A percentile compares a stretch with the other conserved stretches of the same genome.
Evolutionary conservation across 1,139 yeast species (phyloP).

Genomic region (Geotrichum phurueaensis): DNA sequence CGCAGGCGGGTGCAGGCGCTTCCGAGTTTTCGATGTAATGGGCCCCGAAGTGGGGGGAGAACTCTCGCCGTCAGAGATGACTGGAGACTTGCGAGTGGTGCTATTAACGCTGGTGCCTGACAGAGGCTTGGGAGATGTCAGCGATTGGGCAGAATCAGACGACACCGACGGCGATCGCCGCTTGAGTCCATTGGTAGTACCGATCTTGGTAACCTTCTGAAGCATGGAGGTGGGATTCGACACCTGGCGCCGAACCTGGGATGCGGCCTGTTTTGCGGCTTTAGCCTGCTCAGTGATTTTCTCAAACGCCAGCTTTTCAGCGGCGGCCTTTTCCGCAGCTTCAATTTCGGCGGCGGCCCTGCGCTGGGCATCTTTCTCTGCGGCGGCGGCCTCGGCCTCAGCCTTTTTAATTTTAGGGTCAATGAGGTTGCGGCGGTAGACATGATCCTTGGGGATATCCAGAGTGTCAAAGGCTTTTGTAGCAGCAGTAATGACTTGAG

Average conservation of each 20-base stretch:
- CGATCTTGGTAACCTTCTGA: conserved; percentile 8
- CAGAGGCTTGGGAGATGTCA: background rate
- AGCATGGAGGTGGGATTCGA: conserved; percentile 1
- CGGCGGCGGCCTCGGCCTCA: conserved; percentile 12
- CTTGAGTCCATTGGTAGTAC: background rate
- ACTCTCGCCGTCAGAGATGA: background rate
- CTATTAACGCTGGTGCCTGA: background rate
- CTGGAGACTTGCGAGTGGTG: background rate
- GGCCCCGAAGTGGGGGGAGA: background rate
- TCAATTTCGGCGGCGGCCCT: conserved; percentile 12
- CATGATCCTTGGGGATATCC: conserved; percentile 29
- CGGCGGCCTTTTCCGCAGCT: conserved; percentile 13
- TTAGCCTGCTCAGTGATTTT: background rate
- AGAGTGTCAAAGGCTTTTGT: conserved; percentile 33
- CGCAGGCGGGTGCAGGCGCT: background rate
- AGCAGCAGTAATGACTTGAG: conserved; percentile 30
- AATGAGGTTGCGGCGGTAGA: conserved; percentile 30
- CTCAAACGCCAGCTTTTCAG: conserved; percentile 11
- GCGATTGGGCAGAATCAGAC: background rate
- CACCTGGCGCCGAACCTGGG: background rate
- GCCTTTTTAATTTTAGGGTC: conserved; percentile 30
- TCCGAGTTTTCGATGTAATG: background rate
- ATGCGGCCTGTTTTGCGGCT: background rate
- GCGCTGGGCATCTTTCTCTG: conserved; percentile 7
- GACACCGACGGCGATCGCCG: conserved; percentile 5